Percentiles rank a stretch among this genome's conserved stretches.
Evolutionary conservation across 306 rosid genomes (phyloP).

Genomic region (Echinosophora koreensis): DNA sequence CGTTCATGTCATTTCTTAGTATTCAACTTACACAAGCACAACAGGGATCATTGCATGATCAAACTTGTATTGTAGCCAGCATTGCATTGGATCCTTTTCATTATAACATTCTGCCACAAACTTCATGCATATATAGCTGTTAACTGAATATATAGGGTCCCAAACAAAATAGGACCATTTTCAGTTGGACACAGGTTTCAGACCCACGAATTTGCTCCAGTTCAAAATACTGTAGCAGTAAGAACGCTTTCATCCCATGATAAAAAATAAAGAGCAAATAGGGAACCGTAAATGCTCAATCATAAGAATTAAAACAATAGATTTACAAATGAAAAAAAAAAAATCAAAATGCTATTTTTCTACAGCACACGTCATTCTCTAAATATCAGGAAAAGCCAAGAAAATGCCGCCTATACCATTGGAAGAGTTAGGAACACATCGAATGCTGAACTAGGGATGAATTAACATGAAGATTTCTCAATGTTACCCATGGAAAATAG

Average conservation of each 20-base stretch:
- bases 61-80: background rate
- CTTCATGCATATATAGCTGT: background rate
- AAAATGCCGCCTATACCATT: slow-evolving; percentile 23
- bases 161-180: background rate
- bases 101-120: background rate
- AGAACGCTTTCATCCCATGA: background rate
- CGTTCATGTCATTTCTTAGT: background rate
- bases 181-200: background rate
- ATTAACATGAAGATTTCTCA: slow-evolving; percentile 27
- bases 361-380: slow-evolving; percentile 29
- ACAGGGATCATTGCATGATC: background rate
- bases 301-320: slow-evolving; percentile 21
- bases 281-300: slow-evolving; percentile 13
- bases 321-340: background rate
- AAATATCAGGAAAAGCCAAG: background rate
- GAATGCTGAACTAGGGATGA: slow-evolving; percentile 26
- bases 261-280: background rate
- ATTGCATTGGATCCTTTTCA: slow-evolving; percentile 11
- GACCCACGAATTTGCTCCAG: background rate
- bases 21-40: background rate
- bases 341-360: slow-evolving; percentile 26
- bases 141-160: background rate
- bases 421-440: slow-evolving; percentile 4
- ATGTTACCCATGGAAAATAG: slow-evolving; percentile 26
- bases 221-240: background rate